phyloP scores from a whole-genome alignment of 1,284 basidiomycete species.

The Ganoderma multipileum region DNA sequence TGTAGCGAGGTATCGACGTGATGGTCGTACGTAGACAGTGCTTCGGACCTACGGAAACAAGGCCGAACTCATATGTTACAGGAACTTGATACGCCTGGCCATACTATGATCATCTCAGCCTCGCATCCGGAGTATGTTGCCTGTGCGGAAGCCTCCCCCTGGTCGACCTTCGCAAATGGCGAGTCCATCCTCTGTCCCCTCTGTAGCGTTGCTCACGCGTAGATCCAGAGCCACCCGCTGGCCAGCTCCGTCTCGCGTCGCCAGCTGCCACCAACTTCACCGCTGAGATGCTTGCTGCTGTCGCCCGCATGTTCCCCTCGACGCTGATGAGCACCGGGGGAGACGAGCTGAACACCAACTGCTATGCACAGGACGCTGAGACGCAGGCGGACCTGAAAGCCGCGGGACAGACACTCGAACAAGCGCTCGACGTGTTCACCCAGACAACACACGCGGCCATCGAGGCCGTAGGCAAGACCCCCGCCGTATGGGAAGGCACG shows the following conservation, averaged over 20 bases:
- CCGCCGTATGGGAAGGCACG: conserved; percentile 74
- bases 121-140: conserved; percentile 78
- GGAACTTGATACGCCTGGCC: conserved; percentile 79
- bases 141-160: conserved; percentile 68
- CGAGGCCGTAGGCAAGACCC: conserved; percentile 53
- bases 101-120: conserved; percentile 71
- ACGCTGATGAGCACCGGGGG: conserved; percentile 80
- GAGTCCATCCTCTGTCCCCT: conserved; percentile 7
- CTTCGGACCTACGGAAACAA: background rate
- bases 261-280: conserved; percentile 51
- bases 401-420: conserved; percentile 60
- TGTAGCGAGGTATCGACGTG: conserved; percentile 79
- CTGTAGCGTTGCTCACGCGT: background rate
- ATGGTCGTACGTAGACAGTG: conserved; percentile 48
- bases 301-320: conserved; percentile 58
- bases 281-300: conserved; percentile 48
- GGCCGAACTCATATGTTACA: conserved; percentile 5
- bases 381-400: conserved; percentile 59
- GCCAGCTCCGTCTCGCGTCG: conserved; percentile 77
- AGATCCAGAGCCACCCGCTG: conserved; percentile 72
- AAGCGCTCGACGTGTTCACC: conserved; percentile 71
- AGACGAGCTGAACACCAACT: conserved; percentile 78
- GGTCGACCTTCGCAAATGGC: conserved; percentile 69
- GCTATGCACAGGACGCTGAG: conserved; percentile 67
- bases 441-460: conserved; percentile 56